Conservation (phyloP, 2,329 filamentous ascomycete species). For the Ceratocystis eucalypticola region DNA sequence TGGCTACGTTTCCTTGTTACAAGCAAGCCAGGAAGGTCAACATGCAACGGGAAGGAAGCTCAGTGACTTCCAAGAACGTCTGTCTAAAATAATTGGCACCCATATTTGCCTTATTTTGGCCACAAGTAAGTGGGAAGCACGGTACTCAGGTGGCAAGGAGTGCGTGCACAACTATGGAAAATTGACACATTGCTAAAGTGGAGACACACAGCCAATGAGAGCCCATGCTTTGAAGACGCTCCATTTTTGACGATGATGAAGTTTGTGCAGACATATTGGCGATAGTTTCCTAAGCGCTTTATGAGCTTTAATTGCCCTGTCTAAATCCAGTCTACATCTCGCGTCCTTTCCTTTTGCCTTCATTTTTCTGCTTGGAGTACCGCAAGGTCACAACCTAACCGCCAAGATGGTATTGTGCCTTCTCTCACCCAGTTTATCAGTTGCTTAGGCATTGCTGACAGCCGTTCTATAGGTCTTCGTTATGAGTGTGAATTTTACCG, state of each 20-base stretch:
- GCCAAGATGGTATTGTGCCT: slow-evolving; percentile 15
- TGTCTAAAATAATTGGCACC: not conserved
- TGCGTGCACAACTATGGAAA: not conserved
- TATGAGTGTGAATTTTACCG: slow-evolving; percentile 72
- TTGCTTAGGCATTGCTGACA: slow-evolving; percentile 7
- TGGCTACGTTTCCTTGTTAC: slow-evolving; percentile 17
- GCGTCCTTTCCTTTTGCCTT: not conserved
- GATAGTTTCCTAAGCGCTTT: not conserved
- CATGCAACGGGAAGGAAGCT: not conserved
- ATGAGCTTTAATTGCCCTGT: not conserved
- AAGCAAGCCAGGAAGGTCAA: not conserved
- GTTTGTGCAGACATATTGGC: not conserved
- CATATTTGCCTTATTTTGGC: no score
- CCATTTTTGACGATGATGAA: slow-evolving; percentile 10
- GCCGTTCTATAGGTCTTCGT: slow-evolving; percentile 56
- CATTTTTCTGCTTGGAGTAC: not conserved
- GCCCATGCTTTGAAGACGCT: not conserved
- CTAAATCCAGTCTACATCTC: not conserved
- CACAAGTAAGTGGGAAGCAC: no score
- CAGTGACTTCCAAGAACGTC: not conserved
- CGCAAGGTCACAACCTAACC: slow-evolving; percentile 8
- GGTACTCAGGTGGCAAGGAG: not conserved
- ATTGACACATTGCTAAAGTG: not conserved
- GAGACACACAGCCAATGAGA: slow-evolving; percentile 8
- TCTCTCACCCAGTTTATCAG: no score